These are phyloP conservation scores for Apiospora aurea DNA, from an alignment of 2,329 filamentous ascomycete genomes.

Conservation along the genomic window DNA sequence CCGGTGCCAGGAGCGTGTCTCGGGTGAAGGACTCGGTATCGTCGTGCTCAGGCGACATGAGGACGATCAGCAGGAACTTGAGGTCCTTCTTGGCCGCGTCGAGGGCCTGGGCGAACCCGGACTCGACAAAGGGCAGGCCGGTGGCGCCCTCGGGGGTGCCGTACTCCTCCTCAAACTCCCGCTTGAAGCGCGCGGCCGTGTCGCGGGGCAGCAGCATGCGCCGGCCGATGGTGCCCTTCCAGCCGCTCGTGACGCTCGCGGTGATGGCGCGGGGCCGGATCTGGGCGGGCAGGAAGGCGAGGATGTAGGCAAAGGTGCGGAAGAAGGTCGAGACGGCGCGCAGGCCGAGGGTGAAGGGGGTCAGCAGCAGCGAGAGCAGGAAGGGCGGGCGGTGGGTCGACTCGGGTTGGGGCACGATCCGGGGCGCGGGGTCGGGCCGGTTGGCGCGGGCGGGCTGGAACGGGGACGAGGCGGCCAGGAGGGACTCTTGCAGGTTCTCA, in stretches of 20 bases:
- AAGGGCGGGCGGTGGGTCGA: slow-evolving; percentile 75
- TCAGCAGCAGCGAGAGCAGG: slow-evolving; percentile 78
- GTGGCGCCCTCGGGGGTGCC: slow-evolving; percentile 58
- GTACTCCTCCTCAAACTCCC: slow-evolving; percentile 96
- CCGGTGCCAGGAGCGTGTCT: slow-evolving; percentile 79
- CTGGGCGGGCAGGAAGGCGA: slow-evolving; percentile 79
- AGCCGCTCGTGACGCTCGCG: slow-evolving; percentile 58
- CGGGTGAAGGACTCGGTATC: slow-evolving; percentile 83
- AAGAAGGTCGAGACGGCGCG: slow-evolving; percentile 73
- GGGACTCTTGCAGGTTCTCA: slow-evolving; percentile 75
- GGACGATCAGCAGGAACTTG: slow-evolving; percentile 87
- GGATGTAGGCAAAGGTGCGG: slow-evolving; percentile 76
- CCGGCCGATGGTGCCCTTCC: slow-evolving; percentile 71
- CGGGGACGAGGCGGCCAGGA: slow-evolving; percentile 49
- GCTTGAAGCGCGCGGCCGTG: slow-evolving; percentile 84
- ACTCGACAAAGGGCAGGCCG: slow-evolving; percentile 80
- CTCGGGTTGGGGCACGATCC: slow-evolving; percentile 81
- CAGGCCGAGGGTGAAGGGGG: slow-evolving; percentile 83
- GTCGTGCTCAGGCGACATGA: slow-evolving; percentile 93
- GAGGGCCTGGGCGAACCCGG: slow-evolving; percentile 89
- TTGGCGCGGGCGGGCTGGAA: slow-evolving; percentile 43
- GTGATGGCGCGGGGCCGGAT: slow-evolving; percentile 61
- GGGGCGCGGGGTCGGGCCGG: slow-evolving; percentile 73
- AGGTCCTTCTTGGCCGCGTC: slow-evolving; percentile 90
- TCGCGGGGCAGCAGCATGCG: slow-evolving; percentile 84